Conservation (phyloP, 495 filamentous ascomycete genomes). For the Chaetomium tenue region DNA sequence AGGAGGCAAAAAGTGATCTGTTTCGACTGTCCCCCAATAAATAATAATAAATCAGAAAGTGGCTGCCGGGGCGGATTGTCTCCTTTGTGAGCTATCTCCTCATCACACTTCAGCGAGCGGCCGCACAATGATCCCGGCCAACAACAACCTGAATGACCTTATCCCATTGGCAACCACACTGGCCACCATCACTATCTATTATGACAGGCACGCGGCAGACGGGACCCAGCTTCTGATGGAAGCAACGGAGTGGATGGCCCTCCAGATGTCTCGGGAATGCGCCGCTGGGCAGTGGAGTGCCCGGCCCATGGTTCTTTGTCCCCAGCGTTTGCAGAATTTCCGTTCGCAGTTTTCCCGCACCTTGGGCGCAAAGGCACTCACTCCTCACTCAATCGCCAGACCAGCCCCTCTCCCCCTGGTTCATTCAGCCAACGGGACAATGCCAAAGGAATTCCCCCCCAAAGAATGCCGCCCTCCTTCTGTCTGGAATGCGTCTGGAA, state of each 20-base stretch:
- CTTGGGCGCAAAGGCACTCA: background rate
- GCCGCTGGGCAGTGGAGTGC: conserved; percentile 31
- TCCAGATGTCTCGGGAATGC: conserved; percentile 46
- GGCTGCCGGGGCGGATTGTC: conserved; percentile 38
- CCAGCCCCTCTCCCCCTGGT: conserved; percentile 17
- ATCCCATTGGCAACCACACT: conserved; percentile 24
- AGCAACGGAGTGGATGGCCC: conserved; percentile 4
- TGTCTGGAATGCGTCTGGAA: conserved; percentile 17
- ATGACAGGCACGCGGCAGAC: conserved; percentile 19
- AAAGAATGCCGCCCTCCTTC: conserved; percentile 14
- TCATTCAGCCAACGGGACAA: conserved; percentile 26
- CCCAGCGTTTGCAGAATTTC: conserved; percentile 42
- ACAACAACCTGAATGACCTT: conserved; percentile 34
- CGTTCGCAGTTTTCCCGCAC: conserved; percentile 35
- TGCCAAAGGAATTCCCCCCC: conserved; percentile 32
- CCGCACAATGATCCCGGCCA: conserved; percentile 36
- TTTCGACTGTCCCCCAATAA: conserved; percentile 2
- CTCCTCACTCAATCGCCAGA: conserved; percentile 1
- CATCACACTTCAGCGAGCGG: conserved; percentile 27
- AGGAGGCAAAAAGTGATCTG: conserved; percentile 7
- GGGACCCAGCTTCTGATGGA: conserved; percentile 8
- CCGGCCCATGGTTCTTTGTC: conserved; percentile 26
- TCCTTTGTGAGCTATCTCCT: conserved; percentile 39
- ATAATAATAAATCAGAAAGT: conserved; percentile 24
- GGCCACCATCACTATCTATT: conserved; percentile 29